phyloP scores from a whole-genome alignment of 2,329 filamentous ascomycete species.

The Beauveria australis region DNA sequence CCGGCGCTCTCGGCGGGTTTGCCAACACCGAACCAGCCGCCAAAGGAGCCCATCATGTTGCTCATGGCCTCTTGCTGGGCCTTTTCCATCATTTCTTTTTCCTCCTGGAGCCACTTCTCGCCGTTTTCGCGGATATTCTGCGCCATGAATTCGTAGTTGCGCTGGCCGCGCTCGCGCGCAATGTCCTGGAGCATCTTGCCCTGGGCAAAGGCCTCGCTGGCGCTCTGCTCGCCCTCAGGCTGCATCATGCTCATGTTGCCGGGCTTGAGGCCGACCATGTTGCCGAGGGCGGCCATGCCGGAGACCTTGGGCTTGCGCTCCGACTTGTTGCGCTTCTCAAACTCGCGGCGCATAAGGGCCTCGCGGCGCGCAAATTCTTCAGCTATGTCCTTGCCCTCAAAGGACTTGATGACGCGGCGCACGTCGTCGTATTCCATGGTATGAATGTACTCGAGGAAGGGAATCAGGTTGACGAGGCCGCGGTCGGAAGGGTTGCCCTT shows the following conservation, averaged over 20 bases:
- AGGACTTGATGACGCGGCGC: constrained; percentile 76
- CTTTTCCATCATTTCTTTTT: constrained; percentile 81
- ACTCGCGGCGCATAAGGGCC: constrained; percentile 74
- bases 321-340: constrained; percentile 61
- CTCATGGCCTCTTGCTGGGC: constrained; percentile 84
- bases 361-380: constrained; percentile 84
- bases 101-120: constrained; percentile 92
- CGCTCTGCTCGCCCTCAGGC: constrained; percentile 59
- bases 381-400: constrained; percentile 83
- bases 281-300: constrained; percentile 61
- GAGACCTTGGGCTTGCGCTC: constrained; percentile 54
- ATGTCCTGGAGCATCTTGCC: constrained; percentile 97
- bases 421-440: constrained; percentile 89
- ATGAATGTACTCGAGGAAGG: constrained; percentile 94
- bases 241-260: constrained; percentile 52
- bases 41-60: constrained; percentile 76
- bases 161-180: constrained; percentile 82
- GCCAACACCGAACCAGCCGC: constrained; percentile 21
- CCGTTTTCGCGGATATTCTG: constrained; percentile 88
- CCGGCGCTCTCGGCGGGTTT: constrained; percentile 12
- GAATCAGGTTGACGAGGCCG: constrained; percentile 80
- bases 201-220: constrained; percentile 71
- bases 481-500: constrained; percentile 74
- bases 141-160: constrained; percentile 82
- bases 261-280: constrained; percentile 70